Evolutionary conservation across 352 stramenopile genomes (phyloP), one percentile per base, ranked within the genome.

Genomic region (Pythium volutum): DNA sequence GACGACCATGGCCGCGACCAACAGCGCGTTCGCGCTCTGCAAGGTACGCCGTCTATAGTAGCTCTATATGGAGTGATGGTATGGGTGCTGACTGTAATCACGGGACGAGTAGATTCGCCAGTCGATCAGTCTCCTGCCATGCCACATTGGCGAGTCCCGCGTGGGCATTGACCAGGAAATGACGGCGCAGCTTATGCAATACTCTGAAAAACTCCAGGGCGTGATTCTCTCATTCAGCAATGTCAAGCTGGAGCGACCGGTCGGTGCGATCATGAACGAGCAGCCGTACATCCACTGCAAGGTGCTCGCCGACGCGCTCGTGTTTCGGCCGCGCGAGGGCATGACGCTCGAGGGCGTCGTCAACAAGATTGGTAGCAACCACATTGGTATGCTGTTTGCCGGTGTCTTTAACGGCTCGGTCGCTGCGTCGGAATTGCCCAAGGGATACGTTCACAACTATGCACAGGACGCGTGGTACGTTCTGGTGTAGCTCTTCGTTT

Each of bases 301-400:
- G 57, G 78, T 94, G 25, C 38, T 79, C 31, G 76, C 84, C 0
- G 75, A 92, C 42, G 81, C 79, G 45, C 71, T 94, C 14, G 76
- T 94, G 33, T 94, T 94, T 65, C 77, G 76, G 11, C 84, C 84
- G 2, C 67, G 62, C 42, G 68, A 83, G 25, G 82, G 84, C 34
- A 92, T 92, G 84, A 55, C 48, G 34, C 70, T 94, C 26, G 64
- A 74, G 29, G 84, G 73, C 16, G 55, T 77, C 5, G 76, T 94
- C 54, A 92, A 91, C 69, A 94, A 94, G 75, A 89, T 94, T 55
- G 84, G 84, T 41, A 91, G 80, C 67, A 94, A 90, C 71, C 84
- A 94, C 67, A 75, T 94, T 43, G 84, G 84, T 61, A 84, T 94
- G 75, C 76, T 94, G 47, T 84, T 92, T 38, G 79, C 77, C 15